phyloP scores from a whole-genome alignment of 441 rosid species.

The Corymbia calophylla region DNA sequence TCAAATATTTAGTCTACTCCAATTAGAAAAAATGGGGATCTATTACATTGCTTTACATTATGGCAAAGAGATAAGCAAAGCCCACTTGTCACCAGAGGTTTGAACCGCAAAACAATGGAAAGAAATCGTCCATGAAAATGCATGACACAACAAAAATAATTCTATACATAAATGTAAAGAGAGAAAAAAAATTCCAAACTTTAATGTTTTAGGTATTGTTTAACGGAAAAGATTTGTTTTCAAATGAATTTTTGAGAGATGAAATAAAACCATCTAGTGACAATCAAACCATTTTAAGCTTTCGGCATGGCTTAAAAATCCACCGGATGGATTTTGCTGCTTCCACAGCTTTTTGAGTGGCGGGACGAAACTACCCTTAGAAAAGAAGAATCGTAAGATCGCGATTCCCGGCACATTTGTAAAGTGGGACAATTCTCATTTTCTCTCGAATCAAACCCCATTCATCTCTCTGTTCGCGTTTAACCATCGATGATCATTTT shows the following conservation, averaged over 20 bases:
- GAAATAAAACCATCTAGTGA: fast-evolving
- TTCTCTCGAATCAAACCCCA: too few relatives aligned
- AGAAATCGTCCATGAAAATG: neutral
- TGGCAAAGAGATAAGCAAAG: neutral
- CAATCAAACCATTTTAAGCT: neutral
- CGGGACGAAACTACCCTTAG: too few relatives aligned
- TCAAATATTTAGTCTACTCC: neutral
- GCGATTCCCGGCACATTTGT: too few relatives aligned
- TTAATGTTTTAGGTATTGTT: neutral
- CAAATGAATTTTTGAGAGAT: neutral
- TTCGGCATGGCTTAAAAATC: too few relatives aligned
- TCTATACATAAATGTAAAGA: neutral
- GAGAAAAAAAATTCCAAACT: fast-evolving
- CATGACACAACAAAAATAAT: too few relatives aligned
- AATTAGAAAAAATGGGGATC: neutral
- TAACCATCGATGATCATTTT: neutral
- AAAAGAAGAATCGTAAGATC: neutral
- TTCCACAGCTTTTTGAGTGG: too few relatives aligned
- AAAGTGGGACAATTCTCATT: too few relatives aligned
- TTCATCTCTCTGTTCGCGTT: too few relatives aligned
- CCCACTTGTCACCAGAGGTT: neutral
- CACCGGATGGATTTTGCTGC: too few relatives aligned
- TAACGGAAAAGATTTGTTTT: neutral
- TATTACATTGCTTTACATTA: neutral
- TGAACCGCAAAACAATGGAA: neutral